Conservation (phyloP, 2,329 filamentous ascomycete species). For the Ophiostoma ips region DNA sequence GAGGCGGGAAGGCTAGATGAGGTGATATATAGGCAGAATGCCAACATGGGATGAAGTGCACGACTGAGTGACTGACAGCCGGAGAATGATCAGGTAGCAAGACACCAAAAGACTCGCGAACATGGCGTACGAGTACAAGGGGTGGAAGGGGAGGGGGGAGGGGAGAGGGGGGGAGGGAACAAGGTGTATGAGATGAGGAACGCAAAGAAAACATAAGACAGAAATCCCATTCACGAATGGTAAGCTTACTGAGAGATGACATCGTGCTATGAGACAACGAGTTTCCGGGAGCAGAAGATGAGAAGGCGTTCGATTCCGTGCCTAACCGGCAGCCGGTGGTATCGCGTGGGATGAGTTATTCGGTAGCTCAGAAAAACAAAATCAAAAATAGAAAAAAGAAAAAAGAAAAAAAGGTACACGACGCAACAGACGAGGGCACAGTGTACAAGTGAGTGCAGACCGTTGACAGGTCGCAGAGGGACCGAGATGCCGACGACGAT, state of each 20-base stretch:
- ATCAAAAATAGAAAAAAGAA: too few relatives aligned
- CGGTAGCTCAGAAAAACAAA: too few relatives aligned
- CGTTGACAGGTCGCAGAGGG: background rate
- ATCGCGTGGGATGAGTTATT: too few relatives aligned
- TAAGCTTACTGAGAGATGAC: slow-evolving; percentile 14
- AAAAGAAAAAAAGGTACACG: background rate
- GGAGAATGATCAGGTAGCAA: too few relatives aligned
- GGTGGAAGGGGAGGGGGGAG: background rate
- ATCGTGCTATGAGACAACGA: slow-evolving; percentile 30
- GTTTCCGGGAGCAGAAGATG: background rate
- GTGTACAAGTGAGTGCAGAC: too few relatives aligned
- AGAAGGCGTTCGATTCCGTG: background rate
- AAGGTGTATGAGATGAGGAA: background rate
- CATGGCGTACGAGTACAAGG: background rate
- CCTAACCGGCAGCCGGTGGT: too few relatives aligned
- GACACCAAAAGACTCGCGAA: background rate
- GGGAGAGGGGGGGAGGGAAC: background rate
- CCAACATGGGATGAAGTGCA: too few relatives aligned
- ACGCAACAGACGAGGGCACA: background rate
- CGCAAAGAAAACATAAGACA: background rate
- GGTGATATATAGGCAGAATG: too few relatives aligned
- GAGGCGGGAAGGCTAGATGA: background rate
- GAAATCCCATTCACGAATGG: background rate
- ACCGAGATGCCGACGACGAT: background rate
- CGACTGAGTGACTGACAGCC: too few relatives aligned